Evolutionary conservation across 371 early-diverging fungal species (phyloP).

Genomic region (Basidiobolus meristosporus): DNA sequence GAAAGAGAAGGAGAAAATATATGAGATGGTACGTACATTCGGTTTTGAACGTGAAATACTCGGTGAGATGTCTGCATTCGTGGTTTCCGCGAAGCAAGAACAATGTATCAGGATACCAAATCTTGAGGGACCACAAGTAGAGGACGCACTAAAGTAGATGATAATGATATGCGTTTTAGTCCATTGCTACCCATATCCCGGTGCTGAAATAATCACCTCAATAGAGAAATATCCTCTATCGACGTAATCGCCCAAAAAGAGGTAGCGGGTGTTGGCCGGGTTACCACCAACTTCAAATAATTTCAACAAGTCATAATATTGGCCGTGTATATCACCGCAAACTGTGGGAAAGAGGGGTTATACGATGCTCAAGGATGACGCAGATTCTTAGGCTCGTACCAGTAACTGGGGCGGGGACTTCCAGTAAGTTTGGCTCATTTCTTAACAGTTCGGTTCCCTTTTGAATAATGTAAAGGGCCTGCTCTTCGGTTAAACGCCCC

Average conservation of each 20-base stretch:
- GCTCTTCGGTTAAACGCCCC: conserved; percentile 79
- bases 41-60: conserved; percentile 92
- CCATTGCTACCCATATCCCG: too few relatives aligned
- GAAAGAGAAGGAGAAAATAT: conserved; percentile 3
- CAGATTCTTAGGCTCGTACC: conserved; percentile 15
- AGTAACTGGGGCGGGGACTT: conserved; percentile 81
- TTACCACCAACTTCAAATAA: conserved; percentile 94
- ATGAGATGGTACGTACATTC: conserved; percentile 85
- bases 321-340: conserved; percentile 99
- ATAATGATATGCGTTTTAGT: neutral
- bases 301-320: conserved; percentile 96
- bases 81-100: conserved; percentile 95
- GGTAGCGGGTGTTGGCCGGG: conserved; percentile 69
- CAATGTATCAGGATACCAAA: conserved; percentile 81
- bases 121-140: conserved; percentile 77
- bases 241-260: conserved; percentile 97
- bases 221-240: conserved; percentile 92
- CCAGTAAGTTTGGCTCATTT: conserved; percentile 67
- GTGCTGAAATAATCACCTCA: conserved; percentile 24
- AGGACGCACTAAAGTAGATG: conserved; percentile 51
- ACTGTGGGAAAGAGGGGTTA: conserved; percentile 34
- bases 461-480: conserved; percentile 68
- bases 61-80: conserved; percentile 94
- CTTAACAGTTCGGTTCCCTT: conserved; percentile 51
- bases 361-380: too few relatives aligned